A percentile compares a stretch with the other conserved stretches of the same genome.
Conservation (phyloP, 2,329 filamentous ascomycete species). For the Trichoderma pleuroti region DNA sequence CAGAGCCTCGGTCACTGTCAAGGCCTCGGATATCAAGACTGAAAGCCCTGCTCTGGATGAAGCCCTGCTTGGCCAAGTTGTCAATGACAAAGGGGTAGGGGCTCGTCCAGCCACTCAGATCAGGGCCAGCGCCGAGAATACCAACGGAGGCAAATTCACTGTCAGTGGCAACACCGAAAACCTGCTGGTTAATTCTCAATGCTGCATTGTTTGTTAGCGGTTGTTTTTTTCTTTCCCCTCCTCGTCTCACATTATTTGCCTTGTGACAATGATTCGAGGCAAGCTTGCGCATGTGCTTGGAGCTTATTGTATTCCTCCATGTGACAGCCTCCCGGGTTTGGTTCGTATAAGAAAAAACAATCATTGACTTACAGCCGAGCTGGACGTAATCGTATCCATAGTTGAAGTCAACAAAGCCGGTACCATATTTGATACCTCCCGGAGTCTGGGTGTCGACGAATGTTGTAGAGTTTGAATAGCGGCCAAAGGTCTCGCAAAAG, state of each 20-base stretch:
- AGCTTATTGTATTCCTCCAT: not conserved
- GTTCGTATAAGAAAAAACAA: not conserved
- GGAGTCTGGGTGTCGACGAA: conserved; percentile 28
- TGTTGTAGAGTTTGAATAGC: conserved; percentile 32
- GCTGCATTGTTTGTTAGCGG: conserved; percentile 22
- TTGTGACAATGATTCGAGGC: not conserved
- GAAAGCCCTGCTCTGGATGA: conserved; percentile 38
- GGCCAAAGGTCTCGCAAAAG: conserved; percentile 31
- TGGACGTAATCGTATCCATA: conserved; percentile 35
- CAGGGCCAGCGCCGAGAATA: conserved; percentile 36
- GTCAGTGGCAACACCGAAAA: conserved; percentile 37
- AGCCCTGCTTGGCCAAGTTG: conserved; percentile 32
- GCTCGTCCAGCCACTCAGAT: conserved; percentile 33
- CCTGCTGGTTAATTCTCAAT: conserved; percentile 32
- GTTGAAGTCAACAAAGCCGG: conserved; percentile 32
- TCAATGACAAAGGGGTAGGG: conserved; percentile 37
- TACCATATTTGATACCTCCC: conserved; percentile 31
- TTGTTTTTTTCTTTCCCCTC: too few species aligned
- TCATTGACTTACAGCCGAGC: conserved; percentile 31
- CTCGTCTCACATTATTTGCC: not conserved
- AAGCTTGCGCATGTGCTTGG: not conserved
- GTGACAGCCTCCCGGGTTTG: not conserved
- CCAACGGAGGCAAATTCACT: conserved; percentile 30
- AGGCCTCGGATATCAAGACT: conserved; percentile 35
- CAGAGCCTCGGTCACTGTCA: conserved; percentile 31